Percentiles rank a stretch among this genome's conserved stretches.
Conservation (phyloP, 176 grass and related monocot genomes). For the Lolium multiflorum region DNA sequence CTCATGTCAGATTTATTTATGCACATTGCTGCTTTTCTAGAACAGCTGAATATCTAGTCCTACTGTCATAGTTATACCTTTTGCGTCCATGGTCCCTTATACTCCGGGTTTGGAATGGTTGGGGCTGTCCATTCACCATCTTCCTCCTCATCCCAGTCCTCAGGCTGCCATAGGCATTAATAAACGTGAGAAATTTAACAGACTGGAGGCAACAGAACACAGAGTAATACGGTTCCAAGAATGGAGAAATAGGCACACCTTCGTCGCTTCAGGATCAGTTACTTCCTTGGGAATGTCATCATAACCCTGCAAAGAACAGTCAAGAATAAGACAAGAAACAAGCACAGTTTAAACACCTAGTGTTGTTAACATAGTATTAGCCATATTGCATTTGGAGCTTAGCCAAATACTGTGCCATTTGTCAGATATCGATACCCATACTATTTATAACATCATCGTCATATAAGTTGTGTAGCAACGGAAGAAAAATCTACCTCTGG, state of each 20-base stretch:
- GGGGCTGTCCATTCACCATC: constrained; percentile 96
- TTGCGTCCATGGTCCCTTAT: constrained; percentile 91
- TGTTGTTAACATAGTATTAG: too few relatives aligned
- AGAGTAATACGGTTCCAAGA: not conserved
- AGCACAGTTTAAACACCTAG: too few relatives aligned
- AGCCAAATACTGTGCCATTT: too few relatives aligned
- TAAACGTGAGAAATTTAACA: constrained; percentile 11
- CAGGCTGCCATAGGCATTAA: constrained; percentile 58
- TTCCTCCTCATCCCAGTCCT: constrained; percentile 97
- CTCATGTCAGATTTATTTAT: not conserved
- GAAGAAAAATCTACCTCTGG: constrained; percentile 65
- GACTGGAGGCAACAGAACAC: not conserved
- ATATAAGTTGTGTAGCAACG: not conserved
- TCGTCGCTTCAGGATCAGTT: constrained; percentile 80
- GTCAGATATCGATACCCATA: too few relatives aligned
- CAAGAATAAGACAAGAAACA: too few relatives aligned
- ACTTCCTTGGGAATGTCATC: constrained; percentile 91
- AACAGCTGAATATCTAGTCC: not conserved
- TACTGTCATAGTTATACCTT: constrained; percentile 54
- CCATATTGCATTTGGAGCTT: too few relatives aligned
- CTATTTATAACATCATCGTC: not conserved
- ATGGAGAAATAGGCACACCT: constrained; percentile 57
- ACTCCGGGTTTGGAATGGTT: constrained; percentile 92
- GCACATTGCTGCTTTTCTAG: not conserved
- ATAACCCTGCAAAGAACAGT: constrained; percentile 61